Conservation (phyloP, 1,284 basidiomycete species). For the Macrocybe sp. region DNA sequence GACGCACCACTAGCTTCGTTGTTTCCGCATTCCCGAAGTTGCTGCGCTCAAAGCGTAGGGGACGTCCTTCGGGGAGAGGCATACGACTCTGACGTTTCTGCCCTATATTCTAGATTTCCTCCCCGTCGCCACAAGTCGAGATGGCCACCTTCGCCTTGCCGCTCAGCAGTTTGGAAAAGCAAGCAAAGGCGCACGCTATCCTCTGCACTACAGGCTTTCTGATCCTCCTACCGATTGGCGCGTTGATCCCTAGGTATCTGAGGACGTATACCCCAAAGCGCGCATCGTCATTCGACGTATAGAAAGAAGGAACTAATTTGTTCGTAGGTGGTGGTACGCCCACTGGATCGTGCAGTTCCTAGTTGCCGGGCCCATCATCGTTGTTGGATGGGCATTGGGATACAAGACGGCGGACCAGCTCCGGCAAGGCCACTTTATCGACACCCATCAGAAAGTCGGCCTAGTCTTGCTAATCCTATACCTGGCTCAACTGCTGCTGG, state of each 20-base stretch:
- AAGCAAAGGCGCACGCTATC: slow-evolving; percentile 44
- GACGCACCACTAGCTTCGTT: too few species aligned
- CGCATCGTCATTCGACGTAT: too few species aligned
- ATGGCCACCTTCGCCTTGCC: slow-evolving; percentile 21
- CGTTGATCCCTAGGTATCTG: slow-evolving; percentile 50
- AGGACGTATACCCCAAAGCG: slow-evolving; percentile 42
- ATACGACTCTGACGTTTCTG: background rate
- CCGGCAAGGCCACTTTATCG: slow-evolving; percentile 29
- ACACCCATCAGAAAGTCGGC: slow-evolving; percentile 52
- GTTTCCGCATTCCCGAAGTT: too few species aligned
- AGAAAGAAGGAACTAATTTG: background rate
- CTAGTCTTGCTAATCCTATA: slow-evolving; percentile 54
- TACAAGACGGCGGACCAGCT: slow-evolving; percentile 25
- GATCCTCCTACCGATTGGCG: slow-evolving; percentile 54
- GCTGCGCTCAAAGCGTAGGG: slow-evolving; percentile 2
- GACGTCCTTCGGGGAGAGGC: background rate
- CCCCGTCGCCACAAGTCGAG: background rate
- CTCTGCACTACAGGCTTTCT: slow-evolving; percentile 48
- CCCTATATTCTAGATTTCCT: background rate
- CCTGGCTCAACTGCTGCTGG: slow-evolving; percentile 45
- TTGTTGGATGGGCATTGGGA: slow-evolving; percentile 42
- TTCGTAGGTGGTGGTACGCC: slow-evolving; percentile 48
- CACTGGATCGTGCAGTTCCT: slow-evolving; percentile 45
- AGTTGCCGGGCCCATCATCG: slow-evolving; percentile 42
- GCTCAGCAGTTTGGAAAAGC: slow-evolving; percentile 24